A percentile compares a stretch with the other conserved stretches of the same genome.
Evolutionary conservation across 306 rosid species (phyloP).

Genomic region (Lathyrus tuberosus): DNA sequence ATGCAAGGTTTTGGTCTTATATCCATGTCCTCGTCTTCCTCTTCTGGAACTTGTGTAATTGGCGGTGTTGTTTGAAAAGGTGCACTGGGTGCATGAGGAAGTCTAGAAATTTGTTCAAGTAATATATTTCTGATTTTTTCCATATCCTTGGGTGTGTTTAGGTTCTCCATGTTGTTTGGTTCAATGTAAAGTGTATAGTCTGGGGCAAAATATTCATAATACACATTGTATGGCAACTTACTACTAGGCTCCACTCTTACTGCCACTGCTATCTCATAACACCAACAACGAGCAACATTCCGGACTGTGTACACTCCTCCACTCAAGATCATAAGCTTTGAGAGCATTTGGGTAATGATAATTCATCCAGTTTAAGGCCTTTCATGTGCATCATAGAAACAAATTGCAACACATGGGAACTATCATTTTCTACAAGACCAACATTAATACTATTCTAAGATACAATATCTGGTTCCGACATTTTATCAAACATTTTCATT

Average conservation of each 20-base stretch:
- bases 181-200: constrained; percentile 74
- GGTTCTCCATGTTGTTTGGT: constrained; percentile 70
- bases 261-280: constrained; percentile 94
- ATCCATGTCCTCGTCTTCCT: constrained; percentile 76
- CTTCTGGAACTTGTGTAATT: constrained; percentile 62
- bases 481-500: constrained; percentile 56
- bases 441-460: constrained; percentile 84
- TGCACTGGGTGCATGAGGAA: constrained; percentile 82
- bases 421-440: constrained; percentile 62
- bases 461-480: constrained; percentile 62
- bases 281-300: constrained; percentile 95
- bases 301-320: constrained; percentile 92
- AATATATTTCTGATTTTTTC: constrained; percentile 71
- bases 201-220: constrained; percentile 91
- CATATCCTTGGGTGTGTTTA: constrained; percentile 70
- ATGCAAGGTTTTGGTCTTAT: constrained; percentile 68
- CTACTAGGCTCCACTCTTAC: constrained; percentile 87
- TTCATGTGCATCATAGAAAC: constrained; percentile 60
- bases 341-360: constrained; percentile 78
- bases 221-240: constrained; percentile 81
- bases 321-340: constrained; percentile 79
- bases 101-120: constrained; percentile 70
- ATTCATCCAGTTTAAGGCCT: constrained; percentile 65
- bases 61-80: constrained; percentile 78
- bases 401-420: constrained; percentile 53